Evolutionary conservation across 2,329 filamentous ascomycete species (phyloP).

Genomic region (Trichophyton schoenleinii): DNA sequence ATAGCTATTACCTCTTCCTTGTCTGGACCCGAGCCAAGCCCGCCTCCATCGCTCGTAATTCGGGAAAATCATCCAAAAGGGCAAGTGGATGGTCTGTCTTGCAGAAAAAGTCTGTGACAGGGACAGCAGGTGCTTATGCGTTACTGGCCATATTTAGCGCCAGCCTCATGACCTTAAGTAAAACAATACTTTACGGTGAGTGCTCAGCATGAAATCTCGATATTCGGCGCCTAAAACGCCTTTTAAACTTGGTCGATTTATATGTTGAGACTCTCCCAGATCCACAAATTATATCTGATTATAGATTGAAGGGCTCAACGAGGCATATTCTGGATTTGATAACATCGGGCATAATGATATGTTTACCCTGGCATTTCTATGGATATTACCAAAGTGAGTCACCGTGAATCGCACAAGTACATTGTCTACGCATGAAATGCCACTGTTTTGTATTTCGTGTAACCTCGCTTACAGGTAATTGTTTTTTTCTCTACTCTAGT

Average conservation of each 20-base stretch:
- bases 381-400: conserved; percentile 55
- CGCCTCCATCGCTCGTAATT: neutral
- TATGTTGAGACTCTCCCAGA: neutral
- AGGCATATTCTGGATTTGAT: conserved; percentile 47
- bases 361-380: conserved; percentile 43
- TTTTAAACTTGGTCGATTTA: neutral
- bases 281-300: neutral
- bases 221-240: neutral
- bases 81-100: neutral
- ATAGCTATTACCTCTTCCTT: conserved; percentile 49
- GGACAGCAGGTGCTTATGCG: conserved; percentile 42
- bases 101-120: conserved; percentile 38
- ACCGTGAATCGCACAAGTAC: neutral
- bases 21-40: conserved; percentile 34
- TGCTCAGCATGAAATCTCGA: conserved; percentile 12
- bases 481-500: conserved; percentile 25
- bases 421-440: neutral
- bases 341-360: conserved; percentile 51
- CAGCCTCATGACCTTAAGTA: conserved; percentile 52
- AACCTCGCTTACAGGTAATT: conserved; percentile 3
- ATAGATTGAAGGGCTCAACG: conserved; percentile 41
- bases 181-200: conserved; percentile 56
- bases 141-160: conserved; percentile 47
- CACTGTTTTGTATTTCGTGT: neutral
- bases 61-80: conserved; percentile 14